Base-by-base conservation (phyloP, 352 stramenopile species). In the Phytophthora citrophthora region DNA sequence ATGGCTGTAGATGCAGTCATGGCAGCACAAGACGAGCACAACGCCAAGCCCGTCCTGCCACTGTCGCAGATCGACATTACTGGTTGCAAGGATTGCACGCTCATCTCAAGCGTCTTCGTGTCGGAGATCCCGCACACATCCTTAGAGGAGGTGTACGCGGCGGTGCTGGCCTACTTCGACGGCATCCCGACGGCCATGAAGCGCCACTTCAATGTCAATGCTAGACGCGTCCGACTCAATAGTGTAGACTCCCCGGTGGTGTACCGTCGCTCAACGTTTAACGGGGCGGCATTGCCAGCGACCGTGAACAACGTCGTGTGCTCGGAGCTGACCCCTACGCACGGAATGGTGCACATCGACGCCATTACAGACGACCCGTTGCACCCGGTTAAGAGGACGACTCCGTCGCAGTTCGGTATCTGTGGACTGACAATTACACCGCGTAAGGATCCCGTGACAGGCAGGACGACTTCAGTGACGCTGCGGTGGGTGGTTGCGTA, bases 341-440 rank as follows among this genome's bases (percentile, higher is more conserved):
- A 66, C 38, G 70, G 70, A 29, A 65, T 82, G 46, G 61, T 82
- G 39, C 67, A 78, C 55, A 58, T 79, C 18, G 73, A 82, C 50
- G 66, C 55, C 15, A 51, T 82, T 32, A 54, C 38, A 8, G 61
- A 75, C 7, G 73, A 82, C 48, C 66, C 61, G 20, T 18, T 74
- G 47, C 47, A 79, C 41, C 73, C 73, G 3, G 38, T 70, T 2
- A 31, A 40, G 6, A 20, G 16, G 15, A 23, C 18, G 4, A 41
- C 38, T 20, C 39, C 69, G 39, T 75, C 68, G 34, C 55, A 74
- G 16, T 74, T 47, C 47, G 68, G 67, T 12, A 62, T 77, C 12
- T 73, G 53, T 20, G 64, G 53, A 6, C 24, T 77, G 11, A 73
- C 64, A 12, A 49, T 82, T 34, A 74, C 60, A 18, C 70, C 70